Conservation (phyloP, 139 green algal species). For the Prasinococcaceae sp. region DNA sequence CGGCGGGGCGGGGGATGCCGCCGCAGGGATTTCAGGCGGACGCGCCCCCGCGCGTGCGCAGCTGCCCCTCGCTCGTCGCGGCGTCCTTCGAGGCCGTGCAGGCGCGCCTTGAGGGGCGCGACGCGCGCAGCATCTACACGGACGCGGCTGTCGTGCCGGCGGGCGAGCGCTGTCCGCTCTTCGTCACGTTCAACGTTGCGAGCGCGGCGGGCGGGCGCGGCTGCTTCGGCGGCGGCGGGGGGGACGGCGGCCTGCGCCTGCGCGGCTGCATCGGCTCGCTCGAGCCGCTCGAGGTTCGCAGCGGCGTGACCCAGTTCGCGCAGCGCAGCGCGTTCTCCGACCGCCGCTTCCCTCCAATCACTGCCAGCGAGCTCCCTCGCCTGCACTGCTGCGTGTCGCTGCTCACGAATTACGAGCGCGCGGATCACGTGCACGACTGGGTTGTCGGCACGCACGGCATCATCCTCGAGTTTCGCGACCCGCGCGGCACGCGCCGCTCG, state of each 20-base stretch:
- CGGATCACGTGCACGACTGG: conserved; percentile 5
- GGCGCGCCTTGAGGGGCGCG: no score
- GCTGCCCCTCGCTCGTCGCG: no score
- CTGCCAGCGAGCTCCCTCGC: background rate
- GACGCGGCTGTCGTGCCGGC: no score
- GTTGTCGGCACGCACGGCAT: conserved; percentile 10
- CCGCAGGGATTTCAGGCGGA: no score
- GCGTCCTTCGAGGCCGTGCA: no score
- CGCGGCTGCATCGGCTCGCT: conserved; percentile 14
- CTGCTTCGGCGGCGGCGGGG: no score
- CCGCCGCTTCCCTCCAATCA: conserved; percentile 8
- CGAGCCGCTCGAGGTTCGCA: conserved; percentile 2
- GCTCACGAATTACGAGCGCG: conserved; percentile 12
- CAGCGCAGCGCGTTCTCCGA: conserved; percentile 14
- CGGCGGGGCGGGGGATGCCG: no score
- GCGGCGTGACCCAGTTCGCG: background rate
- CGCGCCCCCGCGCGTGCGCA: no score
- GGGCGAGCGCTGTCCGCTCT: no score
- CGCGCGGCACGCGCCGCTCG: background rate
- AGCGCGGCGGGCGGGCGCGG: no score
- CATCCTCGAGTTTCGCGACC: conserved; percentile 11
- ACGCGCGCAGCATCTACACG: no score
- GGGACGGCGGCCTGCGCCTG: conserved; percentile 9
- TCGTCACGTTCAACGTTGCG: no score
- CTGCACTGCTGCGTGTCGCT: conserved; percentile 10